phyloP scores from a whole-genome alignment of 352 stramenopile species.

The Pythium grandisporangium region DNA sequence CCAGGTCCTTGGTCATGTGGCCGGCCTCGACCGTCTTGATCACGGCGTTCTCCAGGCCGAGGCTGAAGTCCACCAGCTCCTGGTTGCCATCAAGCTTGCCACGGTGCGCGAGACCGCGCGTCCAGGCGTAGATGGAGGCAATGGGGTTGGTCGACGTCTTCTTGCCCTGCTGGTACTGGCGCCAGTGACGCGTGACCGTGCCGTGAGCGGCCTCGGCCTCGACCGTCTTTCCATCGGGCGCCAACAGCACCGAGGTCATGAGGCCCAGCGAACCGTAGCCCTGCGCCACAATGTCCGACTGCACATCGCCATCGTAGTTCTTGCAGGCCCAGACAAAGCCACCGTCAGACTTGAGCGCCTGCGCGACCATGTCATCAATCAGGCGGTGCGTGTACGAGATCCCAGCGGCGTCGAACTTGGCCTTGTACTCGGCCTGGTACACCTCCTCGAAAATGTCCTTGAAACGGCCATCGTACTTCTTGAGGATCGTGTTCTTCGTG shows the following conservation, averaged over 20 bases:
- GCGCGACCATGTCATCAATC: conserved; percentile 84
- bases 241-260: conserved; percentile 69
- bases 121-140: conserved; percentile 78
- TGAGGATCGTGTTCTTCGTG: conserved; percentile 84
- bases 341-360: conserved; percentile 62
- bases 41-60: conserved; percentile 50
- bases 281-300: conserved; percentile 75
- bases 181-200: conserved; percentile 78
- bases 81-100: conserved; percentile 72
- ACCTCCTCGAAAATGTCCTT: conserved; percentile 81
- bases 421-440: conserved; percentile 72
- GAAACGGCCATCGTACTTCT: conserved; percentile 70
- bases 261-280: conserved; percentile 71
- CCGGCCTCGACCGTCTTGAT: conserved; percentile 70
- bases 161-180: conserved; percentile 75
- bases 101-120: conserved; percentile 55
- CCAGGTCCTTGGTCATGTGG: conserved; percentile 82
- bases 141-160: conserved; percentile 77
- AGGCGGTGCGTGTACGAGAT: conserved; percentile 75
- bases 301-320: conserved; percentile 82
- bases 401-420: conserved; percentile 54
- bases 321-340: conserved; percentile 81
- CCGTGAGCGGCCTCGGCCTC: conserved; percentile 79
- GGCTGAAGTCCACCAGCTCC: conserved; percentile 47
- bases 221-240: conserved; percentile 72